A percentile compares a stretch with the other conserved stretches of the same genome.
phyloP scores from a whole-genome alignment of 192 early-diverging fungal genomes.

The Dimargaris cristalligena region DNA sequence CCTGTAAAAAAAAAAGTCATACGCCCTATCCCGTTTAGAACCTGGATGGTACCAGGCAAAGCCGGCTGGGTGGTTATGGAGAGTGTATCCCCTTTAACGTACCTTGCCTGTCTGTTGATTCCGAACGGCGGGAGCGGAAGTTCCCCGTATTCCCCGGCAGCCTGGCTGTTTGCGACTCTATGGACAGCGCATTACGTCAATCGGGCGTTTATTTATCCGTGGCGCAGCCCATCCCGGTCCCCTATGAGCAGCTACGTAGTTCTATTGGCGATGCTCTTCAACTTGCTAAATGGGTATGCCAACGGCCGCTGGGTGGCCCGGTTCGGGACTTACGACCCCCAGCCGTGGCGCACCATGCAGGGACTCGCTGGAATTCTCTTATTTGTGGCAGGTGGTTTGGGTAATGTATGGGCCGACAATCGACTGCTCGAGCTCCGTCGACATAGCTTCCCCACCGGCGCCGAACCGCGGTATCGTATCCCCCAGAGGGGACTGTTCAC shows the following conservation, averaged over 20 bases:
- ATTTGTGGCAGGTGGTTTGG: not conserved
- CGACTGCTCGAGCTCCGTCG: not conserved
- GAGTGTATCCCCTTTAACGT: not conserved
- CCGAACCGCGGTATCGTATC: slow-evolving; percentile 15
- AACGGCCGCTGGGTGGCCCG: slow-evolving; percentile 24
- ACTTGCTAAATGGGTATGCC: slow-evolving; percentile 25
- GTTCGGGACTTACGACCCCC: not conserved
- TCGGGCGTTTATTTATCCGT: slow-evolving; percentile 24
- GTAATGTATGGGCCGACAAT: not conserved
- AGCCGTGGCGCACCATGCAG: not conserved
- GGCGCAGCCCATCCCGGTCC: slow-evolving; percentile 19
- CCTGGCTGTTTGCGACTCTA: not conserved
- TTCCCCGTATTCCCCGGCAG: too few relatives aligned
- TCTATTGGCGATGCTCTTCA: slow-evolving; percentile 21
- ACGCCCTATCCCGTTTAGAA: too few relatives aligned
- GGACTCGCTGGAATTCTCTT: not conserved
- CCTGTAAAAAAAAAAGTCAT: too few relatives aligned
- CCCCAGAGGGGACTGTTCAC: slow-evolving; percentile 22
- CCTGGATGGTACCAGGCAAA: not conserved
- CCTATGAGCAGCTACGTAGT: slow-evolving; percentile 25
- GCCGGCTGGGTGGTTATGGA: slow-evolving; percentile 11
- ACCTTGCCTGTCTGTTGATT: too few relatives aligned
- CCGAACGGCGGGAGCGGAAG: too few relatives aligned
- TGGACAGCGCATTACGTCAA: slow-evolving; percentile 20
- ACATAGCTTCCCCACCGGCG: not conserved